Conservation (phyloP, 768 basidiomycete genomes). For the Termitomyces sp. region DNA sequence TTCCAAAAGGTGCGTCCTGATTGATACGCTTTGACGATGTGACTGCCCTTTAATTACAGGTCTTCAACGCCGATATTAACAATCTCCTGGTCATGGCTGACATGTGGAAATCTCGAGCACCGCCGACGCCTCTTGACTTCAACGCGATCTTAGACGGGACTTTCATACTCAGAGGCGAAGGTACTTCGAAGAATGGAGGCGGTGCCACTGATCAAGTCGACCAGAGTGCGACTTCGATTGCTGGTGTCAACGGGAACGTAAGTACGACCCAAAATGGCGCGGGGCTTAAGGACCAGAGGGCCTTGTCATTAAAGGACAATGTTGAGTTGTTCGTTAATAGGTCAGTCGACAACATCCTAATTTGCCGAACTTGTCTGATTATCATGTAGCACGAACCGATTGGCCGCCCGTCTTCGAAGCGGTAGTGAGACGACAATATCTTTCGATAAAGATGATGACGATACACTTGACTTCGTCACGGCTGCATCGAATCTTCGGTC, state of each 20-base stretch:
- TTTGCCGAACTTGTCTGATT: neutral
- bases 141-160: constrained; percentile 67
- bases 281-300: constrained; percentile 78
- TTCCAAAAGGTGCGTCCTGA: constrained; percentile 74
- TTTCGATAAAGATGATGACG: constrained; percentile 98
- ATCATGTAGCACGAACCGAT: constrained; percentile 67
- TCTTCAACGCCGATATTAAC: constrained; percentile 84
- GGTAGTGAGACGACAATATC: constrained; percentile 67
- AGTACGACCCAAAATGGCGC: constrained; percentile 31
- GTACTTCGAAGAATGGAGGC: constrained; percentile 11
- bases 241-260: constrained; percentile 10
- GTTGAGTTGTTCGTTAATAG: constrained; percentile 82
- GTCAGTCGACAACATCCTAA: constrained; percentile 33
- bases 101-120: constrained; percentile 94
- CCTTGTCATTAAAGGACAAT: constrained; percentile 77
- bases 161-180: constrained; percentile 45
- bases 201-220: constrained; percentile 10
- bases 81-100: constrained; percentile 92
- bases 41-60: constrained; percentile 41
- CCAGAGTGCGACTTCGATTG: constrained; percentile 5
- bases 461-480: constrained; percentile 94
- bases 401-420: constrained; percentile 64
- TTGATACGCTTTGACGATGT: neutral
- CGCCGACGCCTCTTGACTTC: constrained; percentile 82
- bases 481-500: constrained; percentile 93